These are phyloP conservation scores for Alternaria triticimaculans DNA, from an alignment of 2,329 filamentous ascomycete genomes.

Conservation along the genomic window DNA sequence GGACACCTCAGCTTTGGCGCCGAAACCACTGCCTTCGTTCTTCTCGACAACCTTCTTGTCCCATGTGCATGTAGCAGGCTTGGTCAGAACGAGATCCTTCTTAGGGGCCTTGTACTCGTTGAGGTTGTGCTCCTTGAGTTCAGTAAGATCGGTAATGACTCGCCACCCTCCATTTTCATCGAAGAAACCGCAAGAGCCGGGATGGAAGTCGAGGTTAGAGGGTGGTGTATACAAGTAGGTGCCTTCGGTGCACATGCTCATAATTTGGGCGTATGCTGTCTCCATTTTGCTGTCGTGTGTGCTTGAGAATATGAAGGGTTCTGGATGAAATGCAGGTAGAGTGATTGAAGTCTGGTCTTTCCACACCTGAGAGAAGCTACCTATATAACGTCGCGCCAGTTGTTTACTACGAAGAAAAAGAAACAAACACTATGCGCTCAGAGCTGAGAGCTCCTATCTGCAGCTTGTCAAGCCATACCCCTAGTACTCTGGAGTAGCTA, in stretches of 20 bases:
- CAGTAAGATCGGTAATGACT: background rate
- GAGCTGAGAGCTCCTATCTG: background rate
- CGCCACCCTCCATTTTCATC: background rate
- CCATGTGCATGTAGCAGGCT: background rate
- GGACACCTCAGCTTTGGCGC: background rate
- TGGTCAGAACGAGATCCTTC: background rate
- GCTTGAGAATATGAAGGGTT: background rate
- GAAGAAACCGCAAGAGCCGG: background rate
- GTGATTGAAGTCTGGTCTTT: background rate
- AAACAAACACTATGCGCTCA: background rate
- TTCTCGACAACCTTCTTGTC: background rate
- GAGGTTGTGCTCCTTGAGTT: background rate
- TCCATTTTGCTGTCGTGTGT: background rate
- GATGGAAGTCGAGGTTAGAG: background rate
- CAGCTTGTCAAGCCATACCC: background rate
- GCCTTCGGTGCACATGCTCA: background rate
- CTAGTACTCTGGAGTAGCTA: background rate
- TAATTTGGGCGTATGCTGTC: background rate
- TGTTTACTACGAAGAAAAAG: background rate
- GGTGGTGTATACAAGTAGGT: background rate
- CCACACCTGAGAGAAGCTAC: background rate
- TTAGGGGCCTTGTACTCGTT: background rate
- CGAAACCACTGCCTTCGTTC: background rate
- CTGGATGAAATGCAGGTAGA: background rate
- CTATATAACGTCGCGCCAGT: background rate